phyloP scores from a whole-genome alignment of 768 basidiomycete species.

The Suillus brevipes region DNA sequence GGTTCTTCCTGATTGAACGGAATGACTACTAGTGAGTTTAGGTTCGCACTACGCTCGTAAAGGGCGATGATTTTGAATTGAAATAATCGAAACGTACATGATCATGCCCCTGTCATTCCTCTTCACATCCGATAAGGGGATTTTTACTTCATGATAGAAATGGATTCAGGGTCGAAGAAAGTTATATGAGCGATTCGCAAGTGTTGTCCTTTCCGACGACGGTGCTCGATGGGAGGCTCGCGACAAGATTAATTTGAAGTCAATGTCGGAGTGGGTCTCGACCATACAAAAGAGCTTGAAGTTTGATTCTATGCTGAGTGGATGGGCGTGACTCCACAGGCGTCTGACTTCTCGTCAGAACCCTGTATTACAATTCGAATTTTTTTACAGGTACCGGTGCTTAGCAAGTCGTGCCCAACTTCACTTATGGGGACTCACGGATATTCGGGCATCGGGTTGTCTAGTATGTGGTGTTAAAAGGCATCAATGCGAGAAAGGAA shows the following conservation, averaged over 20 bases:
- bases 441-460: not conserved
- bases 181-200: not conserved
- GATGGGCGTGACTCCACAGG: not conserved
- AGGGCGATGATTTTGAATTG: not conserved
- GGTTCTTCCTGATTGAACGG: slow-evolving; percentile 38
- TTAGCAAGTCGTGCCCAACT: not conserved
- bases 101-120: slow-evolving; percentile 3
- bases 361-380: not conserved
- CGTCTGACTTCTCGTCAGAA: not conserved
- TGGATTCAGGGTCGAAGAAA: not conserved
- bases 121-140: not conserved
- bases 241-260: not conserved
- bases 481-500: not conserved
- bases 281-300: not conserved
- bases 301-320: not conserved
- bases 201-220: not conserved
- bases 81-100: not conserved
- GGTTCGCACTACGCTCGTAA: not conserved
- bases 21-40: slow-evolving; percentile 25
- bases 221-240: not conserved
- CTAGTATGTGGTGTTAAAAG: not conserved
- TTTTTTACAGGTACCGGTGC: not conserved
- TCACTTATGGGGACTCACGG: not conserved
- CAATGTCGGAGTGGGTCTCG: not conserved
- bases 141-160: not conserved